Evolutionary conservation across 306 rosid genomes (phyloP), one percentile per base, ranked within the genome.

Genomic region (Fagus sylvatica): DNA sequence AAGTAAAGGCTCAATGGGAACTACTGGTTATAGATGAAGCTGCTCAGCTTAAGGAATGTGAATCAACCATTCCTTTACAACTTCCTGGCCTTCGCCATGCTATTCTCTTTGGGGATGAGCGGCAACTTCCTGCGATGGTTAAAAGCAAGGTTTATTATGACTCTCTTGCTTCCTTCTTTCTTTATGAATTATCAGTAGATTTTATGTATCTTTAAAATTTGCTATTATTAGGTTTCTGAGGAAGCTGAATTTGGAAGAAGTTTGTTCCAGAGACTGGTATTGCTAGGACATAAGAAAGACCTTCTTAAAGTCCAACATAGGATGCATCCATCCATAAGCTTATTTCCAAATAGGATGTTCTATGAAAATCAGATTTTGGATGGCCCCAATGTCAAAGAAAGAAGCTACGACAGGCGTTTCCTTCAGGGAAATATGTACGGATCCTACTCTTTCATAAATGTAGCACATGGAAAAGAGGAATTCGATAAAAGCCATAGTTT

Each of bases 291-390:
- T 72, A 30, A 61, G 55, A 78, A 81, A 80, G 48, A 75, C 76
- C 84, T 85, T 68, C 86, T 85, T 9, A 69, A 72, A 60, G 64
- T 85, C 19, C 88, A 82, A 46, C 71, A 85, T 69, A 79, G 84
- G 79, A 79, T 85, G 88, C 84, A 82, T 76, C 82, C 82, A 30
- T 79, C 86, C 22, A 85, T 85, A 69, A 85, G 86, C 78, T 46
- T 69, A 54, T 85, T 78, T 41, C 88, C 86, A 0, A 85, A 85
- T 1, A n/a, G 6, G 55, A 79, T 82, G 74, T 85, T 82, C 81
- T 85, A 85, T 1, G 2, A 34, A 1, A 65, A 73, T 11, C 36
- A 59, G 59, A 61, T 82, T 67, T 7, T 53, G 69, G 68, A 82
- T 17, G 84, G 80, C 42, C 34, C 42, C 16, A 79, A 69, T 76